phyloP scores from a whole-genome alignment of 176 grass and related monocot genomes.

The Miscanthus lutarioriparius region DNA sequence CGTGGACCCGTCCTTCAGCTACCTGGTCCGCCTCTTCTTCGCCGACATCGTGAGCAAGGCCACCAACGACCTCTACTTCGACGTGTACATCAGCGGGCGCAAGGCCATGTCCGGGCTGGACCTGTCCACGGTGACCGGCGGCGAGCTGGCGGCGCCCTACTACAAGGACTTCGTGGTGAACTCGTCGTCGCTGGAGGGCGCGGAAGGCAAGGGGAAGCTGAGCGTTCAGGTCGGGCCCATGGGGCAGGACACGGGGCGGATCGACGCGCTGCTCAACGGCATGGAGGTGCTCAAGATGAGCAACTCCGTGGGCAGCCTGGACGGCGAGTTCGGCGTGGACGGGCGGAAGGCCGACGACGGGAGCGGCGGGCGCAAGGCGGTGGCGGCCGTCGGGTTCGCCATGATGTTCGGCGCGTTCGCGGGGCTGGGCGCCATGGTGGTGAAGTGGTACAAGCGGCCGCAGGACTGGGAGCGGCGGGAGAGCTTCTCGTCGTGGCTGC shows the following conservation, averaged over 20 bases:
- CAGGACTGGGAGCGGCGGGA: conserved; percentile 88
- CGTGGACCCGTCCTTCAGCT: conserved; percentile 61
- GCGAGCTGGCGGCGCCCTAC: conserved; percentile 61
- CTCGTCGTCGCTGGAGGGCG: conserved; percentile 19
- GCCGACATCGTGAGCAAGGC: conserved; percentile 85
- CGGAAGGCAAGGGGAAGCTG: conserved; percentile 27
- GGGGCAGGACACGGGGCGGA: conserved; percentile 58
- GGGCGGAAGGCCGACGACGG: conserved; percentile 59
- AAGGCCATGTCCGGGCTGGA: conserved; percentile 81
- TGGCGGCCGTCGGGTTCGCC: conserved; percentile 75
- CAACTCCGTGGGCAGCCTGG: conserved; percentile 76
- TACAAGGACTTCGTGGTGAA: conserved; percentile 89
- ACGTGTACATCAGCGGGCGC: conserved; percentile 66
- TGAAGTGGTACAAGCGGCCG: conserved; percentile 77
- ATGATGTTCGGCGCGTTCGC: conserved; percentile 89
- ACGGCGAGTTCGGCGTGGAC: conserved; percentile 94
- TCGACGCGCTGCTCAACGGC: conserved; percentile 86
- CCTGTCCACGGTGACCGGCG: conserved; percentile 63
- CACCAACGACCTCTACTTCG: conserved; percentile 91
- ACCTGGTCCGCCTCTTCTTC: conserved; percentile 81
- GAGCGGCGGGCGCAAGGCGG: conserved; percentile 28
- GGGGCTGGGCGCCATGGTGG: conserved; percentile 79
- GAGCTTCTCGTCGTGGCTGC: conserved; percentile 98
- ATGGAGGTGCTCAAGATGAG: conserved; percentile 88
- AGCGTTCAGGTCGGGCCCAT: conserved; percentile 68